These are phyloP conservation scores for Pistacia atlantica DNA, from an alignment of 345 rosid genomes.

Conservation along the genomic window DNA sequence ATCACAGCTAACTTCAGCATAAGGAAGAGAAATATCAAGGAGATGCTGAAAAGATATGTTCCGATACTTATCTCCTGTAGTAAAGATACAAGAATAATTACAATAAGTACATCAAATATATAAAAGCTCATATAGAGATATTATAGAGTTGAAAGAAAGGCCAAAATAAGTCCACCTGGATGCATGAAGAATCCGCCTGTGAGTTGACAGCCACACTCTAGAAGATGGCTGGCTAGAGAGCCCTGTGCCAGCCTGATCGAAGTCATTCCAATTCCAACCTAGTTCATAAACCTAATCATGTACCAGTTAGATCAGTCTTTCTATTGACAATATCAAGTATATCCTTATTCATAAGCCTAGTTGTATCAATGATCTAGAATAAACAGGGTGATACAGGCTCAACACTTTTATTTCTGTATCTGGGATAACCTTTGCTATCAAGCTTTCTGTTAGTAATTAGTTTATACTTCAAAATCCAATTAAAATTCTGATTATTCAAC, in stretches of 20 bases:
- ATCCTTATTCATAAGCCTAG: not conserved
- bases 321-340: not conserved
- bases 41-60: constrained; percentile 57
- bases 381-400: not conserved
- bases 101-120: constrained; percentile 1
- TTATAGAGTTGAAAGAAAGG: constrained; percentile 7
- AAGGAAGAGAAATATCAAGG: constrained; percentile 83
- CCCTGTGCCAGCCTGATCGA: constrained; percentile 84
- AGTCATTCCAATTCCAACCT: constrained; percentile 94
- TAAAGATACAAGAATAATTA: constrained; percentile 21
- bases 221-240: constrained; percentile 84
- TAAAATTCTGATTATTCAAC: too few species aligned
- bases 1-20: constrained; percentile 66
- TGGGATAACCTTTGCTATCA: not conserved
- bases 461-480: not conserved
- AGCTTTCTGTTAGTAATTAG: not conserved
- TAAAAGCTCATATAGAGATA: not conserved
- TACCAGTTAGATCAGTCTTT: constrained; percentile 12
- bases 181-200: constrained; percentile 99
- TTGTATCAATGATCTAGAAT: not conserved
- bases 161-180: constrained; percentile 58
- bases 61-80: constrained; percentile 69
- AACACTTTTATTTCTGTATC: not conserved
- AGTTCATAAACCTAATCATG: constrained; percentile 73
- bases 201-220: constrained; percentile 97